Base-by-base conservation (phyloP, 2,329 filamentous ascomycete species). In the Penicillium italicum region DNA sequence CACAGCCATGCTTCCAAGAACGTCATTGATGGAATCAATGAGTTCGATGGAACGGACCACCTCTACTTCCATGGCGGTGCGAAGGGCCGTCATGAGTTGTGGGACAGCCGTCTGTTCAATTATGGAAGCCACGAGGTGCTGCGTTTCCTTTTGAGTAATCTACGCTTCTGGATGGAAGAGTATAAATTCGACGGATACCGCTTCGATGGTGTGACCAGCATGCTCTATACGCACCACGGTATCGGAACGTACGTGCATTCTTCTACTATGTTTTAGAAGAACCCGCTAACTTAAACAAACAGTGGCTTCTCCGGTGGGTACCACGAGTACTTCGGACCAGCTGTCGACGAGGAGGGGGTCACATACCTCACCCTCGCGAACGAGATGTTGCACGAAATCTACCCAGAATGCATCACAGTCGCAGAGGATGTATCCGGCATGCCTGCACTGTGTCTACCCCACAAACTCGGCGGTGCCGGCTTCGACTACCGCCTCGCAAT, bases 1-100 rank as follows among this genome's bases (percentile, higher is more conserved):
- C 94, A 99, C 78, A 97, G 92, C 65, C 94, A 99, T 73, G 94
- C 94, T 16, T 97, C 91, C 38, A 99, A 97, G 81, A 99, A 99
- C 65, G 91, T 96, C 0, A 79, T 95, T 4, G 94, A 99, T 69
- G 94, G 94, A 0, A 77, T 99, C 62, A 99, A 99, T 74, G 86
- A 92, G 80, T 97, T 99, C 68, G 94, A 99, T 73, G 91, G 91
- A 45, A 91, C 89, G 9, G 94, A 97, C 70, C 90, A 96, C 69
- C 87, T 91, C 53, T 99, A 99, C 77, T 99, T 99, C 80, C 94
- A 99, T 65, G 87, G 82, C 52, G 94, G 94, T 34, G 80, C 76
- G 26, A 94, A 88, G 73, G 94, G 94, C 28, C 84, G 85, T 50
- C 94, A 99, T 71, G 91, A 96, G 40, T 81, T 95, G 49, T 99